Evolutionary conservation across 2,329 filamentous ascomycete species (phyloP), one percentile per base, ranked within the genome.

Genomic region (Cercospora canescens): DNA sequence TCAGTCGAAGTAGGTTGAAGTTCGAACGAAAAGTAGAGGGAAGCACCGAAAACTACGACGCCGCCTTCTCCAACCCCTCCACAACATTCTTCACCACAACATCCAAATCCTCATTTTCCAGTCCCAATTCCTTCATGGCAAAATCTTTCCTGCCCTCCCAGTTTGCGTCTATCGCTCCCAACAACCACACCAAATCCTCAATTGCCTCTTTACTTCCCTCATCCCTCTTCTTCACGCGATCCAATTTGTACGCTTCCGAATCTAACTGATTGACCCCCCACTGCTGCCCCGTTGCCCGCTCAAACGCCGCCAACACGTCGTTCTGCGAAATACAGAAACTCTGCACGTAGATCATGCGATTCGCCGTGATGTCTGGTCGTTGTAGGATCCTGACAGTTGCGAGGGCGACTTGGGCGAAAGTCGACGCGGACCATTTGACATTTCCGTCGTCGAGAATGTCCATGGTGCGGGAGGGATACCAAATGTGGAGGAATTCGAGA

Each of bases 301-400:
- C 86, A 2, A 86, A 77, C 0, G 81, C 74, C 12, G 78, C 75
- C 1, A 90, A 73, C 1, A 91, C 76, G 68, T 89, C 81, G 18
- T 85, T 85, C 76, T 89, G 87, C 1, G 84, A 83, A 0, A 84
- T 82, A 32, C 83, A 83, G 70, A 89, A 86, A 0, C 84, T 87
- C 2, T 86, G 83, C 16, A 89, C 77, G 59, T 82, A 82, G 32
- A 91, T 75, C 73, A 87, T 86, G 67, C 84, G 81, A 74, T 90
- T 90, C 37, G 80, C 82, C 0, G 86, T 89, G 64, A 82, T 77
- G 1, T 81, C 79, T 0, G 83, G 80, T 76, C 81, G 71, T 78
- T 79, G 72, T 16, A 90, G 75, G 26, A 87, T 78, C 6, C 81
- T 80, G 7, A 82, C 81, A 0, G 88, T 81, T 0, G 86, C 83